Conservation (phyloP, 2,329 filamentous ascomycete genomes). For the Cordyceps cateniannulata region DNA sequence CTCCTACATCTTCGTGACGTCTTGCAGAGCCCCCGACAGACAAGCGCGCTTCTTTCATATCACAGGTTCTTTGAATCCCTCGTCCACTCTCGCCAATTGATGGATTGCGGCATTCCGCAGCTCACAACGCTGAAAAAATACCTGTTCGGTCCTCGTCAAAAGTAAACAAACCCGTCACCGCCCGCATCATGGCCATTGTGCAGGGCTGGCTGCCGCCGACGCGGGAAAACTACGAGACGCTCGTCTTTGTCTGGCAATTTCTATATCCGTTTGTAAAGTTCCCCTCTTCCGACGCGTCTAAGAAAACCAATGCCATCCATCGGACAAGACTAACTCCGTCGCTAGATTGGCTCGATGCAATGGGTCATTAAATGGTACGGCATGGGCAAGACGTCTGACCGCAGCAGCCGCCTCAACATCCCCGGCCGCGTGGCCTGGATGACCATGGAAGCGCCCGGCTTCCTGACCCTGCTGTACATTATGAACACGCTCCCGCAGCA, state of each 20-base stretch:
- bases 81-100: not conserved
- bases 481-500: slow-evolving; percentile 61
- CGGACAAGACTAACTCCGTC: not conserved
- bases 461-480: slow-evolving; percentile 71
- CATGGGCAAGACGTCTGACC: slow-evolving; percentile 82
- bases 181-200: slow-evolving; percentile 35
- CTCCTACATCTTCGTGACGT: not conserved
- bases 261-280: slow-evolving; percentile 43
- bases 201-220: slow-evolving; percentile 52
- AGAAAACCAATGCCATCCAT: too few species aligned
- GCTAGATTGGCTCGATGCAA: slow-evolving; percentile 60
- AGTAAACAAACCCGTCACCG: not conserved
- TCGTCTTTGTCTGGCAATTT: slow-evolving; percentile 47
- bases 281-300: too few species aligned
- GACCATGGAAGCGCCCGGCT: slow-evolving; percentile 78
- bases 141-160: not conserved
- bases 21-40: not conserved
- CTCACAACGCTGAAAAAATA: not conserved
- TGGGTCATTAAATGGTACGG: slow-evolving; percentile 77
- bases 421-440: slow-evolving; percentile 84
- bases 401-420: slow-evolving; percentile 73
- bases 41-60: not conserved
- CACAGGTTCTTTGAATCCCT: not conserved
- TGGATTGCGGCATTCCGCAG: not conserved
- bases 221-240: slow-evolving; percentile 48